Base-by-base conservation (phyloP, 768 basidiomycete species). In the Phylloporus arenicola region DNA sequence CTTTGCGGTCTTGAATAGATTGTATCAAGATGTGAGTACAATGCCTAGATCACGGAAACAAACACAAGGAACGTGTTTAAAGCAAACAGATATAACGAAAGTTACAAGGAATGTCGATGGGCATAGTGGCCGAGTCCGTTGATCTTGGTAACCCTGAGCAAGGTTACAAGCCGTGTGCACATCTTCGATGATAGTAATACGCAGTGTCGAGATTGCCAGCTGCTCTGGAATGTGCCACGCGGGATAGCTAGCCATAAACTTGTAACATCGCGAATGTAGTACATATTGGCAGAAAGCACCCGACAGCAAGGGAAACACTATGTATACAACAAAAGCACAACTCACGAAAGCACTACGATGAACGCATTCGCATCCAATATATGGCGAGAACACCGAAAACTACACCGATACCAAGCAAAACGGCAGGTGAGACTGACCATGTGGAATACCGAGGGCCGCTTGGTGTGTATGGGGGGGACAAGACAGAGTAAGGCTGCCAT, bases 81-180 rank as follows among this genome's bases (percentile, higher is more conserved):
- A 33, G n/a, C 38, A 51, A 47, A 43, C 22, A 31, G 34, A 20
- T 33, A 11, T 7, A 31, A 44, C 16, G 41, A n/a, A 43, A 48
- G 34, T 7, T 13, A 20, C 9, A n/a, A n/a, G n/a, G n/a, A n/a
- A n/a, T n/a, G n/a, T 41, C 35, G 68, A 62, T 13, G 57, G 68
- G 49, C 31, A 61, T 61, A 41, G 13, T 37, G 20, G 38, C 52
- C 47, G 46, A 60, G 52, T 57, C 53, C 50, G 22, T 50, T 43
- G 40, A 47, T 19, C 45, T 52, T n/a, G n/a, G n/a, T n/a, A n/a
- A n/a, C n/a, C n/a, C n/a, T n/a, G n/a, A n/a, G n/a, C n/a, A n/a
- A n/a, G n/a, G n/a, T n/a, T n/a, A n/a, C n/a, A n/a, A n/a, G n/a
- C n/a, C n/a, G n/a, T n/a, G n/a, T n/a, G 25, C 25, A 31, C 30